Percentiles rank a stretch among this genome's conserved stretches.
These are phyloP conservation scores for Thalia dealbata DNA, from an alignment of 176 grass and related monocot genomes.

Conservation along the genomic window DNA sequence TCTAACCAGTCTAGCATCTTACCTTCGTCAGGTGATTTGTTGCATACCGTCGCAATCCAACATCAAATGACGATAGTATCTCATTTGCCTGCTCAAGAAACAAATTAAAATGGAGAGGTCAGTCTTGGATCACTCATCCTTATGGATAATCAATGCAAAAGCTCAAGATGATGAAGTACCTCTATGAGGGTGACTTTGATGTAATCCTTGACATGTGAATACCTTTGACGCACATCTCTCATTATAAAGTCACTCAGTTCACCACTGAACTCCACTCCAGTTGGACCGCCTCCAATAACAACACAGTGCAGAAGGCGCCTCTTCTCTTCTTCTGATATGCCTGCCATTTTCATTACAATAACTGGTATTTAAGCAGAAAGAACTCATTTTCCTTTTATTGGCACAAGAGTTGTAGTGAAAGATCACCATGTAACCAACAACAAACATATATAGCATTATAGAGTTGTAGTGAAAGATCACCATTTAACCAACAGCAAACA, in stretches of 20 bases:
- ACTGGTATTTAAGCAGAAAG: not conserved
- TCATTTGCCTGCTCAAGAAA: conserved; percentile 55
- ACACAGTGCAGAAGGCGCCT: conserved; percentile 67
- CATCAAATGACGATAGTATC: conserved; percentile 79
- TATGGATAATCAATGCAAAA: not conserved
- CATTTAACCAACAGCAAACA: too few species aligned
- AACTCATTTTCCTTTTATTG: too few species aligned
- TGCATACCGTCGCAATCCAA: conserved; percentile 65
- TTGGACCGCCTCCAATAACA: conserved; percentile 80
- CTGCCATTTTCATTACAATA: conserved; percentile 17
- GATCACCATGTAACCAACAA: too few species aligned
- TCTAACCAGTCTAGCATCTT: not conserved
- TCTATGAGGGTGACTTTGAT: conserved; percentile 92
- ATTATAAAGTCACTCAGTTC: conserved; percentile 94
- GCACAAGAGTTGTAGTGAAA: too few species aligned
- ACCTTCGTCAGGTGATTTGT: conserved; percentile 75
- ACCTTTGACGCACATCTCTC: conserved; percentile 59
- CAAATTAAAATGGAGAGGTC: not conserved
- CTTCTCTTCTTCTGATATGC: conserved; percentile 64
- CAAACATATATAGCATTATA: too few species aligned
- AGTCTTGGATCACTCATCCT: not conserved
- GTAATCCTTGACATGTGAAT: conserved; percentile 77
- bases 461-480: too few species aligned
- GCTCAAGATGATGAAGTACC: conserved; percentile 21
- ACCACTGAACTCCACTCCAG: conserved; percentile 90